phyloP scores from a whole-genome alignment of 2,329 filamentous ascomycete species.

The Sporothrix variecibatus region DNA sequence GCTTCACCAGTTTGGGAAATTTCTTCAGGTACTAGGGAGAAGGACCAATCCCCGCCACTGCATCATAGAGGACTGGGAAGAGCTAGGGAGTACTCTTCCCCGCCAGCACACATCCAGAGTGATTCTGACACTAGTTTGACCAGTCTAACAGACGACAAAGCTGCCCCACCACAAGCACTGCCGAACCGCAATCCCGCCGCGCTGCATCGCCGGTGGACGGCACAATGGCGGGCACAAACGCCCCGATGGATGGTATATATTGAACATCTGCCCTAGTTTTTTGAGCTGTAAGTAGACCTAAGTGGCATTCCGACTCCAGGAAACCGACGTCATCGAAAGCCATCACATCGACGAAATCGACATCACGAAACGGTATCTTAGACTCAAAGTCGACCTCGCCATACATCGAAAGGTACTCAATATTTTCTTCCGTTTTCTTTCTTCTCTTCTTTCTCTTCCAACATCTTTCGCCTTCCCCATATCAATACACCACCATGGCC shows the following conservation, averaged over 20 bases:
- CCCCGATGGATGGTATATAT: not conserved
- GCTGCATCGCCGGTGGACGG: slow-evolving; percentile 19
- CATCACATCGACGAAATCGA: not conserved
- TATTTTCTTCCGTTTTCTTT: too few relatives aligned
- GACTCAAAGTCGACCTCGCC: not conserved
- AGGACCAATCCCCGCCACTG: not conserved
- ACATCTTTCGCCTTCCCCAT: not conserved
- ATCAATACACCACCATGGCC: not conserved
- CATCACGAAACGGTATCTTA: not conserved
- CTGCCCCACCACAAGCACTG: slow-evolving; percentile 14
- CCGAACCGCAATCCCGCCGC: slow-evolving; percentile 26
- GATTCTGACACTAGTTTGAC: not conserved
- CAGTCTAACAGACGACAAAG: not conserved
- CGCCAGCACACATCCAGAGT: not conserved
- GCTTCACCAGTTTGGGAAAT: slow-evolving; percentile 6
- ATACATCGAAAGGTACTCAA: not conserved
- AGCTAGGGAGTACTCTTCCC: slow-evolving; percentile 30
- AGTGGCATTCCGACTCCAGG: not conserved
- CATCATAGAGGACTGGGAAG: not conserved
- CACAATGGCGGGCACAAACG: not conserved
- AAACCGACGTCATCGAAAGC: not conserved
- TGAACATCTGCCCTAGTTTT: not conserved
- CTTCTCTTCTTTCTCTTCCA: not conserved
- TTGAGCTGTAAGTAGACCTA: not conserved
- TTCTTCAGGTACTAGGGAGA: not conserved